Conservation (phyloP, 768 basidiomycete genomes). For the Leccinum aurantiacum region DNA sequence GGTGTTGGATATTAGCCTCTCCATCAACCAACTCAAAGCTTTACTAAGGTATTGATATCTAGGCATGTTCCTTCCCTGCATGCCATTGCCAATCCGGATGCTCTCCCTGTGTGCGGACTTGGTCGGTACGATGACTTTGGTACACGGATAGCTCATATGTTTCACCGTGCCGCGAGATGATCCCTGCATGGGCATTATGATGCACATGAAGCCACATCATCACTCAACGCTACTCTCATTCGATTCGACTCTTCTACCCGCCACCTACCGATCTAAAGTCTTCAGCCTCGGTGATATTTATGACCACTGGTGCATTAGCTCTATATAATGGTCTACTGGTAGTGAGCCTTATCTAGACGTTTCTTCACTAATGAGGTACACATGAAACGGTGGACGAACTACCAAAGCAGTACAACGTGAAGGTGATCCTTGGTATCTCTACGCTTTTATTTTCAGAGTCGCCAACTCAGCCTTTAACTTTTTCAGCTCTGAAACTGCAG, state of each 20-base stretch:
- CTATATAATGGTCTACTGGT: not conserved
- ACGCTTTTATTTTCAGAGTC: constrained; percentile 13
- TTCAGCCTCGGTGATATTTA: not conserved
- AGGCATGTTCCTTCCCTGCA: not conserved
- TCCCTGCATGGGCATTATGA: not conserved
- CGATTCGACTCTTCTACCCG: not conserved
- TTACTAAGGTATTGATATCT: constrained; percentile 18
- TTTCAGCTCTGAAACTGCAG: constrained; percentile 64
- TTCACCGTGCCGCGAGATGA: not conserved
- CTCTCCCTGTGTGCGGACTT: not conserved
- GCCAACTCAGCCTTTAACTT: constrained; percentile 58
- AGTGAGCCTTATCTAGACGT: not conserved
- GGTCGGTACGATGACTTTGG: not conserved
- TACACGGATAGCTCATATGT: not conserved
- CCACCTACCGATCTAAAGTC: not conserved
- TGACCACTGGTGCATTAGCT: not conserved
- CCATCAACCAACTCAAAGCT: constrained; percentile 17
- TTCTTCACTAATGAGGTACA: not conserved
- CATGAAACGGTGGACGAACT: not conserved
- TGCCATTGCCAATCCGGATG: not conserved
- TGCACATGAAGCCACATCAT: not conserved
- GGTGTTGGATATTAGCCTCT: constrained; percentile 21
- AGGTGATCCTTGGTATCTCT: not conserved
- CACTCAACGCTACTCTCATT: not conserved
- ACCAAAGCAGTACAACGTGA: not conserved